Base-by-base conservation (phyloP, 257 asterid species). In the Leonotis leonurus region DNA sequence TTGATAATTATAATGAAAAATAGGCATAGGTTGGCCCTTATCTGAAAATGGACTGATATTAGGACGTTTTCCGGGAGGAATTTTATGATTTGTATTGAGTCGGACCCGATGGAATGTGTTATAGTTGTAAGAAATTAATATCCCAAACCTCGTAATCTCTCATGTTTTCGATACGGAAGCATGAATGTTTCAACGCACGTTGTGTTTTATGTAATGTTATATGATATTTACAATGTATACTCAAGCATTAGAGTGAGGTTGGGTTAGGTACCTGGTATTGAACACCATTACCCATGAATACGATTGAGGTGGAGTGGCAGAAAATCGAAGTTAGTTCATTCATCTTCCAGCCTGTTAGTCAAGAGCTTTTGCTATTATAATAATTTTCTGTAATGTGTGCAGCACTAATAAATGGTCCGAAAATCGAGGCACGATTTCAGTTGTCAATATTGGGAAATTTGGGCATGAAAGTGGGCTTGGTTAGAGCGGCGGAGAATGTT, bases 361-460 rank as follows among this genome's bases (percentile, higher is more conserved):
- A 14, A 56, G 50, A 5, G 7, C 37, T 17, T 41, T 52, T 1
- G 48, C 26, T n/a, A 5, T 22, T 69, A n/a, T 20, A 10, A 22
- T 49, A 22, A 18, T 22, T 48, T 52, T 41, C 30, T 8, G 14
- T 18, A 51, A 68, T 57, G 14, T 52, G 26, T 26, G 56, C 78
- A 82, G 82, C 74, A 56, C 22, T 60, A 32, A 30, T 41, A 10
- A 73, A 37, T 45, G 64, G 53, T 35, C 22, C 25, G 44, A 72
- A 56, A 45, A 50, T 69, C 39, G 70, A 59, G 45, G 13, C 69
- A 26, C 40, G 2, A 54, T 14, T 56, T 58, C 52, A 30, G 64
- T 51, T 43, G 9, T 64, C 85, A 51, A 26, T 56, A 26, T 32
- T 70, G 46, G 78, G 80, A 65, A 64, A 68, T 27, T 45, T 64